Evolutionary conservation across 805 yeast genomes (phyloP).

Genomic region (Candida silvicultrix): DNA sequence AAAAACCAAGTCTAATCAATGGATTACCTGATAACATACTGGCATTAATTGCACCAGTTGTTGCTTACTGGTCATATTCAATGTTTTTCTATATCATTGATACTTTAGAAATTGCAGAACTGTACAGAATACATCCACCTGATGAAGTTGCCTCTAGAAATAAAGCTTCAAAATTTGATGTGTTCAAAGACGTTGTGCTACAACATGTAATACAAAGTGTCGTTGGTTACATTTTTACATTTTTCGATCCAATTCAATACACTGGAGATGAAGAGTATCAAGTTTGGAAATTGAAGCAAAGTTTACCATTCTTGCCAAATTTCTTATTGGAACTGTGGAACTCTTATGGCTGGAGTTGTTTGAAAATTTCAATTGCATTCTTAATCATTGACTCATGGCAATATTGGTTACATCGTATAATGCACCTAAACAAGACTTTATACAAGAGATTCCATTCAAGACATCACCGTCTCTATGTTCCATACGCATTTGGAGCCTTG

Average conservation of each 20-base stretch:
- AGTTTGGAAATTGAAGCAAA: conserved; percentile 36
- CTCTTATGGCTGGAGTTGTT: conserved; percentile 53
- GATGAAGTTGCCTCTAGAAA: conserved; percentile 77
- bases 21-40: conserved; percentile 68
- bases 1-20: conserved; percentile 39
- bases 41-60: conserved; percentile 69
- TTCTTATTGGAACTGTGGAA: conserved; percentile 44
- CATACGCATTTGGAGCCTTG: conserved; percentile 94
- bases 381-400: conserved; percentile 92
- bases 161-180: conserved; percentile 63
- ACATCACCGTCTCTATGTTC: conserved; percentile 91
- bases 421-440: conserved; percentile 76
- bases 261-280: conserved; percentile 46
- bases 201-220: conserved; percentile 83
- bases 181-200: conserved; percentile 70
- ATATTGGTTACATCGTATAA: conserved; percentile 77
- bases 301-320: conserved; percentile 35
- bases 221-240: conserved; percentile 52
- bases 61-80: conserved; percentile 80
- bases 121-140: conserved; percentile 86
- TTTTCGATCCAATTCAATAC: conserved; percentile 48
- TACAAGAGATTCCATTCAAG: conserved; percentile 86
- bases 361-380: conserved; percentile 59
- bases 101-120: conserved; percentile 65
- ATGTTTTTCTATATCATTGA: conserved; percentile 72